A percentile compares a stretch with the other conserved stretches of the same genome.
These are phyloP conservation scores for Nidula microcarpa DNA, from an alignment of 768 basidiomycete genomes.

Conservation along the genomic window DNA sequence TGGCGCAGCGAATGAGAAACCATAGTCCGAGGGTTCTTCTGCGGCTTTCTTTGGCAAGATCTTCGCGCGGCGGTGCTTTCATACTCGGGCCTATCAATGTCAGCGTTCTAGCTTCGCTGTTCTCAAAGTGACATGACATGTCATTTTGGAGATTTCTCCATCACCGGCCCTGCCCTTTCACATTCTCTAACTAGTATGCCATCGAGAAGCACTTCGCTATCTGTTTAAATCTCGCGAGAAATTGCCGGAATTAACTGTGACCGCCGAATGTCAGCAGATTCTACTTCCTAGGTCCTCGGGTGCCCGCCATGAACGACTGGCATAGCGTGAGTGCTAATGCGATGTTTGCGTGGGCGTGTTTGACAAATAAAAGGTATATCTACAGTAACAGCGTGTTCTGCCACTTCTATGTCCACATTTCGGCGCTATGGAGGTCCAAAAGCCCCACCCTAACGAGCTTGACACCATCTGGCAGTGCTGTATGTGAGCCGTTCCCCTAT, in stretches of 20 bases:
- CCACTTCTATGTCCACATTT: not conserved
- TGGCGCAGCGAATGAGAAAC: not conserved
- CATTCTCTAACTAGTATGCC: not conserved
- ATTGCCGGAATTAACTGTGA: slow-evolving; percentile 2
- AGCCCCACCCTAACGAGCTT: slow-evolving; percentile 3
- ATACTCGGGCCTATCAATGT: not conserved
- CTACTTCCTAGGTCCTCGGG: slow-evolving; percentile 2
- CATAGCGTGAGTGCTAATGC: slow-evolving; percentile 6
- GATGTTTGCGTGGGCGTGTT: not conserved
- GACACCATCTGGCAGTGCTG: no score
- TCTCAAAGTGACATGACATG: not conserved
- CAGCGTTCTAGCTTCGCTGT: not conserved
- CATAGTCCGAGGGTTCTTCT: not conserved
- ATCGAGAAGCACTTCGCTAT: not conserved
- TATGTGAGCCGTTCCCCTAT: no score
- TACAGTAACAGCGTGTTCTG: not conserved
- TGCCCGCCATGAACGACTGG: slow-evolving; percentile 1
- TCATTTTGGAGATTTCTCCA: not conserved
- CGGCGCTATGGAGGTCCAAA: not conserved
- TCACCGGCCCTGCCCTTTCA: not conserved
- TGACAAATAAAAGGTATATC: not conserved
- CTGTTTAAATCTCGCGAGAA: slow-evolving; percentile 5
- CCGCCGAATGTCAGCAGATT: slow-evolving; percentile 7
- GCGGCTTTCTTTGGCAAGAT: not conserved
- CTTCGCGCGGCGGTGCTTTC: not conserved